Evolutionary conservation across 805 yeast species (phyloP).

Genomic region (Naumovozyma baii): DNA sequence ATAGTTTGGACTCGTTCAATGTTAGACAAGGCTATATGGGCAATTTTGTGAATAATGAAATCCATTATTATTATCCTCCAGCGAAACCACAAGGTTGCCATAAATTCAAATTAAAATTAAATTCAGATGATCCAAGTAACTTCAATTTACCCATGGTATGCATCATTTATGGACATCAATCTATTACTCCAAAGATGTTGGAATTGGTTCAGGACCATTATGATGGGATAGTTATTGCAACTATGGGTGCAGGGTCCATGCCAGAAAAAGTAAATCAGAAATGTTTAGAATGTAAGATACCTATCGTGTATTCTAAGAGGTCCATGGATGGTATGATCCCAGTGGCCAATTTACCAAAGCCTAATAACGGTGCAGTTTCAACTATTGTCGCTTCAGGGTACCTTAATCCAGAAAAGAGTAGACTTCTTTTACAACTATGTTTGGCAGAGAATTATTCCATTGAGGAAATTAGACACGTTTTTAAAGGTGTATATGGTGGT

Average conservation of each 20-base stretch:
- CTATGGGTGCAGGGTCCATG: conserved; percentile 65
- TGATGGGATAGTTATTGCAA: conserved; percentile 53
- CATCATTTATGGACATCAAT: conserved; percentile 54
- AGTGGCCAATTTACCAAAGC: conserved; percentile 33
- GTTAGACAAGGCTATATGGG: conserved; percentile 66
- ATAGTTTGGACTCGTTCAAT: conserved; percentile 60
- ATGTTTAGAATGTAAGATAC: conserved; percentile 36
- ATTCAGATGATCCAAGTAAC: conserved; percentile 5
- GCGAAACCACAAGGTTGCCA: conserved; percentile 45
- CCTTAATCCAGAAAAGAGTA: conserved; percentile 54
- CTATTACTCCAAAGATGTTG: conserved; percentile 42
- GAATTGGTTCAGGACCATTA: conserved; percentile 38
- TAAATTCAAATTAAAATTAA: conserved; percentile 33
- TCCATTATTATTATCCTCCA: conserved; percentile 57
- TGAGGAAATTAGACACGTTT: conserved; percentile 35
- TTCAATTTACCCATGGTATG: conserved; percentile 33
- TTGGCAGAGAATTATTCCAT: conserved; percentile 34
- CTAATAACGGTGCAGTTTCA: conserved; percentile 29
- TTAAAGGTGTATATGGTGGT: conserved; percentile 47
- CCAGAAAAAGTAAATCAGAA: conserved; percentile 40
- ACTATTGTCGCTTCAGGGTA: conserved; percentile 55
- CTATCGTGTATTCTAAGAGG: conserved; percentile 55
- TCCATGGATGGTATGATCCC: conserved; percentile 69
- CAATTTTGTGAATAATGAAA: conserved; percentile 54
- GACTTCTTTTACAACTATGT: conserved; percentile 50